Evolutionary conservation across 305 asterid species (phyloP).

Genomic region (Lippia alba): DNA sequence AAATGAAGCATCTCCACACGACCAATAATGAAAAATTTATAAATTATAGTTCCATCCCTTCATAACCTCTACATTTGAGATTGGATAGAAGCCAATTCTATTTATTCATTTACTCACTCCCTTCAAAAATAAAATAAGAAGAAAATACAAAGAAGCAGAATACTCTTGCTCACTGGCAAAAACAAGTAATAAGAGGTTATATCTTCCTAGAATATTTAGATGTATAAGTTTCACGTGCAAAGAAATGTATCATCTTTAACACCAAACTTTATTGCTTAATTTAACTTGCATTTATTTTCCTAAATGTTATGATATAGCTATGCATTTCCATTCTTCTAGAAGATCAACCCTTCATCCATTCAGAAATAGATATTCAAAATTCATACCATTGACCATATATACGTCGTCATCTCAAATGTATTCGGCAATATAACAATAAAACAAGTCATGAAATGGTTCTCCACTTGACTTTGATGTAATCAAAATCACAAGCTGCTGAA

Average conservation of each 20-base stretch:
- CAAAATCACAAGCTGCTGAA: not conserved
- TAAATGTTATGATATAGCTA: too few species aligned
- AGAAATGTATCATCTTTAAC: too few species aligned
- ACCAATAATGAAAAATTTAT: conserved; percentile 19
- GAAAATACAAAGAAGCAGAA: conserved; percentile 34
- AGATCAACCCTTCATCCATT: not conserved
- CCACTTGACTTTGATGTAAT: not conserved
- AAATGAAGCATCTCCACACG: too few species aligned
- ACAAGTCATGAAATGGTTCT: not conserved
- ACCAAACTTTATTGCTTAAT: too few species aligned
- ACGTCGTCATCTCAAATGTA: conserved; percentile 89
- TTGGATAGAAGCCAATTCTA: conserved; percentile 33
- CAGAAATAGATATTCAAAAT: not conserved
- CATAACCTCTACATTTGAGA: conserved; percentile 1
- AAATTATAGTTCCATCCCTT: conserved; percentile 25
- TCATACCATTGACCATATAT: conserved; percentile 89
- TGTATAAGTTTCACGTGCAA: too few species aligned
- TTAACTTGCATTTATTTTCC: too few species aligned
- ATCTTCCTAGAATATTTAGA: too few species aligned
- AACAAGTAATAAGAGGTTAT: conserved; percentile 38
- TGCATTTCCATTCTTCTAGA: too few species aligned
- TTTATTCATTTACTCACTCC: conserved; percentile 37
- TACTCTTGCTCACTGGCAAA: conserved; percentile 30
- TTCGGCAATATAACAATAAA: conserved; percentile 58
- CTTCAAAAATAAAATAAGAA: conserved; percentile 2